Conservation (phyloP, 78 protist species). For the Paratrimastix pyriformis region DNA sequence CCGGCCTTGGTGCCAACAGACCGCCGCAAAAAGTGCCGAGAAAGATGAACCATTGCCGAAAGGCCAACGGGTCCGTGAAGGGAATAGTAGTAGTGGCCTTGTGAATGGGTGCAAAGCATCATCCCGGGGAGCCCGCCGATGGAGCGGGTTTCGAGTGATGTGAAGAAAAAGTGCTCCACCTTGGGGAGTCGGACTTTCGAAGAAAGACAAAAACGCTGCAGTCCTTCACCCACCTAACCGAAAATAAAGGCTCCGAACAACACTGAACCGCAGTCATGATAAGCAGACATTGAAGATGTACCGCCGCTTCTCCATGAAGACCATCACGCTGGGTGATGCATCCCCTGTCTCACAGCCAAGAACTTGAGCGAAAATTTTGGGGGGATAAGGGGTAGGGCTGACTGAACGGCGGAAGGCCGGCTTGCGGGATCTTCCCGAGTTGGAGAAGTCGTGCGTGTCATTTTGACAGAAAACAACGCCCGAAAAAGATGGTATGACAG, state of each 20-base stretch:
- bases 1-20: no score
- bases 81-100: not conserved
- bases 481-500: not conserved
- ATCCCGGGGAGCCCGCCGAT: not conserved
- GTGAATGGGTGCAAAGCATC: not conserved
- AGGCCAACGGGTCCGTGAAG: not conserved
- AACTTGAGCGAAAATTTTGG: no score
- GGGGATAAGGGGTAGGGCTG: no score
- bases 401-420: no score
- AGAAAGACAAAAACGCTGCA: not conserved
- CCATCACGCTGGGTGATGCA: not conserved
- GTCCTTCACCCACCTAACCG: conserved; percentile 3
- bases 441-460: no score
- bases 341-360: no score
- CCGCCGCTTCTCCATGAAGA: not conserved
- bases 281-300: not conserved
- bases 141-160: not conserved
- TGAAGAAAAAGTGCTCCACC: conserved; percentile 1
- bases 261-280: no score
- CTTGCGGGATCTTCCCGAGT: no score
- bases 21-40: no score
- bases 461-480: no score
- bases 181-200: not conserved
- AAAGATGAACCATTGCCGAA: no score
- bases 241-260: no score